Conservation (phyloP, 2,329 filamentous ascomycete species). For the Cladosporium sp. region DNA sequence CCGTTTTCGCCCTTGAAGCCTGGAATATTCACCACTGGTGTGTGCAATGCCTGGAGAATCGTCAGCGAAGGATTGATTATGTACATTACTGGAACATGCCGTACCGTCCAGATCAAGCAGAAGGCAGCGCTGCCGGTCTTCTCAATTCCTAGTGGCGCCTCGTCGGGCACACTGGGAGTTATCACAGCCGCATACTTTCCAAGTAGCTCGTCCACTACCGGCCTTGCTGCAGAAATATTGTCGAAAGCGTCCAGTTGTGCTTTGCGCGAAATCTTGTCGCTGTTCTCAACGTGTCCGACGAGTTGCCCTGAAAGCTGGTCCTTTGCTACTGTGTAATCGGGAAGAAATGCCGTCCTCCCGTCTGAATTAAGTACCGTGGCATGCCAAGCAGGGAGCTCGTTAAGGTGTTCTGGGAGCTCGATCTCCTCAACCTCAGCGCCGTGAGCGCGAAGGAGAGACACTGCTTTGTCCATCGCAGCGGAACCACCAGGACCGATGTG, state of each 20-base stretch:
- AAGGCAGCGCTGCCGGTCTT: slow-evolving; percentile 58
- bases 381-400: slow-evolving; percentile 55
- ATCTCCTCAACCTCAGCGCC: slow-evolving; percentile 61
- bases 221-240: slow-evolving; percentile 53
- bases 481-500: slow-evolving; percentile 39
- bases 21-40: slow-evolving; percentile 64
- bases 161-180: slow-evolving; percentile 59
- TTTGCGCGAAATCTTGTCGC: slow-evolving; percentile 42
- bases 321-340: slow-evolving; percentile 54
- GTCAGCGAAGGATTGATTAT: background rate
- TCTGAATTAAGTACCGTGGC: slow-evolving; percentile 53
- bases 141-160: slow-evolving; percentile 56
- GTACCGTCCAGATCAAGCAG: slow-evolving; percentile 49
- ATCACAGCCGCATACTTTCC: slow-evolving; percentile 57
- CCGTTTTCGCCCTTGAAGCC: slow-evolving; percentile 59
- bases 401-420: slow-evolving; percentile 52
- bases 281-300: slow-evolving; percentile 54
- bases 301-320: slow-evolving; percentile 50
- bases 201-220: slow-evolving; percentile 56
- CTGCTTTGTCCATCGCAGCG: slow-evolving; percentile 39
- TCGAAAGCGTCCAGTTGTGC: slow-evolving; percentile 58
- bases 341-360: slow-evolving; percentile 54
- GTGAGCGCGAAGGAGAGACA: slow-evolving; percentile 39
- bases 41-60: slow-evolving; percentile 49
- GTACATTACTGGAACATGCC: background rate